Evolutionary conservation across 495 filamentous ascomycete species (phyloP), one percentile per base, ranked within the genome.

Genomic region (Antarctomyces pellizariae): DNA sequence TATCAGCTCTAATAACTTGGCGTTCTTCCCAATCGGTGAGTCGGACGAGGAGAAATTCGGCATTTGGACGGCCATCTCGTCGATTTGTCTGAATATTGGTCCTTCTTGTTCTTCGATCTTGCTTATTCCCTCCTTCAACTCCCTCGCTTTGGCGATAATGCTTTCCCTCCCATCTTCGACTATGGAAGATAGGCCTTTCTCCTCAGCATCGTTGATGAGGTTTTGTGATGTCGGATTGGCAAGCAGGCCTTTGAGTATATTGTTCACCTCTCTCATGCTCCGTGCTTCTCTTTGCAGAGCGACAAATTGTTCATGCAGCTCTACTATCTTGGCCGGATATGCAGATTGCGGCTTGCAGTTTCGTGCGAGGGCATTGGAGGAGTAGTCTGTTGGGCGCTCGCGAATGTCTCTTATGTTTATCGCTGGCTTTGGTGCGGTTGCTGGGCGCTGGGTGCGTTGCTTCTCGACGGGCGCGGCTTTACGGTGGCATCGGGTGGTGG

Each of bases 381-480:
- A 52, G 56, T 93, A 74, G 22, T 86, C 57, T 14, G 69, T 62
- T 21, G 67, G 61, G 47, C 84, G 75, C 29, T 75, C 59, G 27
- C 80, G 78, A 47, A 97, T 90, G 49, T 83, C 70, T 45, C 76
- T 91, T 46, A 91, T 56, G 47, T 93, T 71, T 26, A 82, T 59
- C 11, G 53, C 56, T 5, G 75, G 61, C 40, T 80, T 90, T 4
- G 83, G 84, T 8, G 80, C 84, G 23, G 65, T 75, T 7, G 77
- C 57, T 0, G 74, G 68, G 36, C 64, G 54, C 17, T 26, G 28
- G 23, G 29, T 21, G 18, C 13, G 17, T 13, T 9, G 3, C 14
- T 24, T 33, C 3, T 23, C 10, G n/a, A n/a, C n/a, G n/a, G n/a
- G n/a, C n/a, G n/a, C n/a, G n/a, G n/a, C n/a, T n/a, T n/a, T n/a